Conservation (phyloP, 2,329 filamentous ascomycete species). For the Fusarium albidum region DNA sequence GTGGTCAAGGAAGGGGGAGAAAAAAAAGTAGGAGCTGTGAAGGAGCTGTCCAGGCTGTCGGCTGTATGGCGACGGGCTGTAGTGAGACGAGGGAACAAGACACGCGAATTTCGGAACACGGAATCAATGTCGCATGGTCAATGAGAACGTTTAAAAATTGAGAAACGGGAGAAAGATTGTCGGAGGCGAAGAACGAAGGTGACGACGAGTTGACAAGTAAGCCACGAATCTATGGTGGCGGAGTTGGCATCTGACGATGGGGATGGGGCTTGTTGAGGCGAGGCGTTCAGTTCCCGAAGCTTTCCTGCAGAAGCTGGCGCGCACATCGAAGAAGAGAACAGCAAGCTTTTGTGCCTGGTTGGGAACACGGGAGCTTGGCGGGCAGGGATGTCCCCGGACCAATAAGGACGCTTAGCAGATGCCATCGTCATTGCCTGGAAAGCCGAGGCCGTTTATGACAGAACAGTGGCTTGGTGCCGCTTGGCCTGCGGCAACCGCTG, state of each 20-base stretch:
- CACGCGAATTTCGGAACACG: not conserved
- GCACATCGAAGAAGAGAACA: not conserved
- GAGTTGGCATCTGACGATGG: slow-evolving; percentile 41
- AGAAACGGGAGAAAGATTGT: slow-evolving; percentile 13
- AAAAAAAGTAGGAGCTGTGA: slow-evolving; percentile 28
- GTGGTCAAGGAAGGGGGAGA: slow-evolving; percentile 11
- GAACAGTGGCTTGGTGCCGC: slow-evolving; percentile 2
- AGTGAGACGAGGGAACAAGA: slow-evolving; percentile 7
- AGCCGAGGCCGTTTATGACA: slow-evolving; percentile 14
- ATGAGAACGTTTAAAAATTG: slow-evolving; percentile 18
- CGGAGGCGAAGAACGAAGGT: slow-evolving; percentile 31
- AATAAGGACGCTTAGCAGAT: slow-evolving; percentile 27
- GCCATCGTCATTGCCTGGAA: slow-evolving; percentile 17
- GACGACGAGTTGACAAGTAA: slow-evolving; percentile 37
- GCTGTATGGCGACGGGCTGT: slow-evolving; percentile 13
- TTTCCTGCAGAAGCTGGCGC: slow-evolving; percentile 28
- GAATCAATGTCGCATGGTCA: slow-evolving; percentile 12
- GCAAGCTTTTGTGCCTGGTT: slow-evolving; percentile 30
- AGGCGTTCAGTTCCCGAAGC: slow-evolving; percentile 33
- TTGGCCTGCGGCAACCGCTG: not conserved
- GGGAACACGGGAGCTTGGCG: slow-evolving; percentile 27
- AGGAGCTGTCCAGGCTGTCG: slow-evolving; percentile 26
- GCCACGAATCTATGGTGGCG: slow-evolving; percentile 41
- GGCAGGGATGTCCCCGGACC: slow-evolving; percentile 30
- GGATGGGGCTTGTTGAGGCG: slow-evolving; percentile 41